Evolutionary conservation across 768 basidiomycete genomes (phyloP), one percentile per base, ranked within the genome.

Genomic region (Cytidiella melzeri): DNA sequence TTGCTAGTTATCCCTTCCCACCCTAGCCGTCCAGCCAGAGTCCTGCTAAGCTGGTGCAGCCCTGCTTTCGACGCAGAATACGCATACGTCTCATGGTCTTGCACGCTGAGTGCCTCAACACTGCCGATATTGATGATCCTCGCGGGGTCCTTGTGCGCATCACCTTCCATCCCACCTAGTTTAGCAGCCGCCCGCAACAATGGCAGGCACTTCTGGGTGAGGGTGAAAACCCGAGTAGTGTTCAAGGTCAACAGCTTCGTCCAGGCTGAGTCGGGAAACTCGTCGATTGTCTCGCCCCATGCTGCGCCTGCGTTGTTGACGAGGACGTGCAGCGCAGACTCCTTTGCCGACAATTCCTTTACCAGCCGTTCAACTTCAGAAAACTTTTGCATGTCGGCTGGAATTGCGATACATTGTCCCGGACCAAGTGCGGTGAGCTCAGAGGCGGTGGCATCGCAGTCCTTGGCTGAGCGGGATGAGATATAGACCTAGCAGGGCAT

Each of bases 231-330:
- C 4, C 80, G 70, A 56, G 81, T 80, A 18, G 83, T 57, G 63
- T 84, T 83, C 39, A 84, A 62, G 5, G 71, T 80, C 48, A 85
- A 57, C 41, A 86, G 70, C 60, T 84, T 84, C 9, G 73, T 72
- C 60, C 77, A 83, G 6, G 77, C 80, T 9, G 67, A 62, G 54
- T 84, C 78, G 11, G 73, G 69, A 56, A 74, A 72, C 18, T 74
- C 68, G 45, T 75, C 72, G 38, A 78, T 62, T 12, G 66, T 51
- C 9, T 69, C 72, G 19, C 71, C 74, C 79, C 80, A 79, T 15
- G 73, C 70, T n/a, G 77, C 70, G 5, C 82, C 82, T 5, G 79
- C 79, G 51, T 84, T 84, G 63, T 87, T 84, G 49, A 85, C 75
- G 7, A 82, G 72, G 28, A 78, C 70, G 59, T 83, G 74, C 28